A percentile compares a stretch with the other conserved stretches of the same genome.
phyloP scores from a whole-genome alignment of 2,329 filamentous ascomycete species.

The Colletotrichum cuscutae region DNA sequence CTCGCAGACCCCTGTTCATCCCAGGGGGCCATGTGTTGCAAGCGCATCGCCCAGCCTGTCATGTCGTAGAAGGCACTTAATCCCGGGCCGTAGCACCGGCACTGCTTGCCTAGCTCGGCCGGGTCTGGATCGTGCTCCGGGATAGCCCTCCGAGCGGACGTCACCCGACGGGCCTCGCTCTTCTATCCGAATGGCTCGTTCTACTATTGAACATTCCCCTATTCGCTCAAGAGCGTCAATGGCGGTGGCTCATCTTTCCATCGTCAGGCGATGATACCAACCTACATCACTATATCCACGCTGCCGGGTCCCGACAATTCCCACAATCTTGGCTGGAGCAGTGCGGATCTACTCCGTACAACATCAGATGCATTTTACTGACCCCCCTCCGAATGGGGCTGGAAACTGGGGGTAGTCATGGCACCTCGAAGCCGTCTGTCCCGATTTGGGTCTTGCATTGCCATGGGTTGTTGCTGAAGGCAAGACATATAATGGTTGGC shows the following conservation, averaged over 20 bases:
- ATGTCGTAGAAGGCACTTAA: background rate
- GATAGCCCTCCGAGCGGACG: constrained; percentile 11
- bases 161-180: constrained; percentile 14
- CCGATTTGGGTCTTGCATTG: background rate
- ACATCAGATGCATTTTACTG: constrained; percentile 1
- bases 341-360: background rate
- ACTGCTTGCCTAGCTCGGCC: constrained; percentile 13
- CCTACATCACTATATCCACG: constrained; percentile 5
- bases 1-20: background rate
- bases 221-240: background rate
- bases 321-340: constrained; percentile 3
- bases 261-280: constrained; percentile 4
- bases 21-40: background rate
- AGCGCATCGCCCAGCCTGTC: background rate
- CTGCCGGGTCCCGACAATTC: constrained; percentile 14
- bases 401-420: background rate
- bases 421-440: background rate
- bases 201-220: background rate
- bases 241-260: background rate
- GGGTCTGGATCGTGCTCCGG: background rate
- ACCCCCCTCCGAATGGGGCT: background rate
- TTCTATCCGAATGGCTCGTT: constrained; percentile 7
- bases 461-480: background rate
- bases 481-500: constrained; percentile 10
- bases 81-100: constrained; percentile 1